Percentiles rank a stretch among this genome's conserved stretches.
phyloP scores from a whole-genome alignment of 768 basidiomycete genomes.

The Termitomyces sp. region DNA sequence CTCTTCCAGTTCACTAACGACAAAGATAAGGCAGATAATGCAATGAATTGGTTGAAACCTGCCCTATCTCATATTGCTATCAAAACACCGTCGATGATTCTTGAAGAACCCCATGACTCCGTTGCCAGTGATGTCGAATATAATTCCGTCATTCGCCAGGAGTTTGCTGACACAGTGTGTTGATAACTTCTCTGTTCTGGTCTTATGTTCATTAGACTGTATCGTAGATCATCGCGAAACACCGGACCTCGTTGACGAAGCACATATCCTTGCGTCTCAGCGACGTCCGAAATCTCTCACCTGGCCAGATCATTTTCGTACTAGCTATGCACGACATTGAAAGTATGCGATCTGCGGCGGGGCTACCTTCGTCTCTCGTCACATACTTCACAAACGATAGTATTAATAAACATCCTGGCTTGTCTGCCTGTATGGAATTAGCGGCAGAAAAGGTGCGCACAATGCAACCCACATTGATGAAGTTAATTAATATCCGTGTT shows the following conservation, averaged over 20 bases:
- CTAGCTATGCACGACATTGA: constrained; percentile 87
- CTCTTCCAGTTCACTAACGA: constrained; percentile 75
- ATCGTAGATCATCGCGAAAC: constrained; percentile 63
- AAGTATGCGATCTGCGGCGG: constrained; percentile 75
- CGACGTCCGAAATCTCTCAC: constrained; percentile 71
- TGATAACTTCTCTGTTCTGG: not conserved
- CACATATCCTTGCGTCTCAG: constrained; percentile 62
- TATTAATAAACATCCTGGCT: constrained; percentile 64
- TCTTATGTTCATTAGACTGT: not conserved
- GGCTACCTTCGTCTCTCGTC: constrained; percentile 77
- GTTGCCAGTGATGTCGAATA: constrained; percentile 89
- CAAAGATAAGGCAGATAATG: constrained; percentile 50
- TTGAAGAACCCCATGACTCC: constrained; percentile 79
- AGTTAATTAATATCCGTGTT: not conserved
- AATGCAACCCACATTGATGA: not conserved
- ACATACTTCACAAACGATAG: constrained; percentile 87
- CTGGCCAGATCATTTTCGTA: constrained; percentile 84
- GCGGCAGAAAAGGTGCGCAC: constrained; percentile 73
- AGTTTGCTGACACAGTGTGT: constrained; percentile 73
- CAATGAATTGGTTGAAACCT: constrained; percentile 77
- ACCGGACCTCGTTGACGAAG: constrained; percentile 60
- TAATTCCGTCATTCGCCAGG: constrained; percentile 84
- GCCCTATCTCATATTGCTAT: constrained; percentile 76
- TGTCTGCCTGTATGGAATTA: constrained; percentile 79
- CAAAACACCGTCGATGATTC: constrained; percentile 82